These are phyloP conservation scores for Fistulina hepatica DNA, from an alignment of 1,284 basidiomycete genomes.

Conservation along the genomic window DNA sequence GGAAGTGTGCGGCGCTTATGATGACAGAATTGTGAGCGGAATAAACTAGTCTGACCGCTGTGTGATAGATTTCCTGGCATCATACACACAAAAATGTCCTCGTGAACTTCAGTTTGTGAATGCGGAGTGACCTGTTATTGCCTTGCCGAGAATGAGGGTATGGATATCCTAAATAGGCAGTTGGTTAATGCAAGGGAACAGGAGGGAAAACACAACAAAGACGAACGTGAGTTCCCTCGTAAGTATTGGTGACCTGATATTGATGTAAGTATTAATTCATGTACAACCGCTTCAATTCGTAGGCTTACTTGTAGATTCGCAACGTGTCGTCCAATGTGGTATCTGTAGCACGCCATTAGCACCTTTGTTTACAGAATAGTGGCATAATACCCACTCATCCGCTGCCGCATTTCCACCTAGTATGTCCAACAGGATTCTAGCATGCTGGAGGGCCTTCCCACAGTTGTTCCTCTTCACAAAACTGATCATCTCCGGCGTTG, in stretches of 20 bases:
- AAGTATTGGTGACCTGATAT: neutral
- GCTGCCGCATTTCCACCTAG: constrained; percentile 85
- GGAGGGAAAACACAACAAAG: neutral
- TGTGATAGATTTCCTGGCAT: no score
- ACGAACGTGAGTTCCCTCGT: constrained; percentile 1
- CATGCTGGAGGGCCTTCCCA: constrained; percentile 79
- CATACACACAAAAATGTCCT: no score
- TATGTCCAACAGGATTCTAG: constrained; percentile 74
- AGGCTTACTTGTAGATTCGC: constrained; percentile 91
- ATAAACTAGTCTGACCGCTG: no score
- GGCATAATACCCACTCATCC: constrained; percentile 58
- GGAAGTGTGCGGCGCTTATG: no score
- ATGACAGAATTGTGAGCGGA: no score
- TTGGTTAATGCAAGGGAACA: no score
- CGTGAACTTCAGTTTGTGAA: constrained; percentile 13
- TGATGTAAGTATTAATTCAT: neutral
- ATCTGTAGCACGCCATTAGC: constrained; percentile 32
- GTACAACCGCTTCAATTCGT: no score
- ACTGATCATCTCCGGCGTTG: constrained; percentile 90
- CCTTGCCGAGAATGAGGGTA: constrained; percentile 12
- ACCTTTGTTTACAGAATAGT: constrained; percentile 1
- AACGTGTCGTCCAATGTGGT: constrained; percentile 84
- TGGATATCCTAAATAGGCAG: constrained; percentile 11
- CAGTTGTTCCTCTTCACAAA: constrained; percentile 96
- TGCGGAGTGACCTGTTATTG: constrained; percentile 13